These are phyloP conservation scores for Ascodesmis nigricans DNA, from an alignment of 495 filamentous ascomycete genomes.

Conservation along the genomic window DNA sequence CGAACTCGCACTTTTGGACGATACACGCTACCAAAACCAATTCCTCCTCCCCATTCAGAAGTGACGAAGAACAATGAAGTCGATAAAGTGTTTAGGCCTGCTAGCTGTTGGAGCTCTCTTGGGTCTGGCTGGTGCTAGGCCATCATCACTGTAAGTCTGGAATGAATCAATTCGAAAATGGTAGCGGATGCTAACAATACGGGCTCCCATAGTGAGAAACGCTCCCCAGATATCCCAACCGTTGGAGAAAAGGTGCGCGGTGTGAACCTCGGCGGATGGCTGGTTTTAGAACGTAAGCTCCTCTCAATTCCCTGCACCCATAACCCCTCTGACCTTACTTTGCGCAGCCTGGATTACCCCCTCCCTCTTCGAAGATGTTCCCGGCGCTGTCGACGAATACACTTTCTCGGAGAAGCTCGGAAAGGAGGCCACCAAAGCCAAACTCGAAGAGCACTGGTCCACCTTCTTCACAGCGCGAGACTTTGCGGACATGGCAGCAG, in stretches of 20 bases:
- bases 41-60: no score
- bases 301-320: background rate
- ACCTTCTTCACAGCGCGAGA: constrained; percentile 42
- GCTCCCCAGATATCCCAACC: no score
- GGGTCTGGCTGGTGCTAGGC: no score
- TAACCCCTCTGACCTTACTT: constrained; percentile 5
- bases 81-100: no score
- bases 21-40: no score
- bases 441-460: constrained; percentile 35
- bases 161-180: no score
- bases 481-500: constrained; percentile 39
- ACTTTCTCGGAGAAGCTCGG: constrained; percentile 33
- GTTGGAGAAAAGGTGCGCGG: constrained; percentile 31
- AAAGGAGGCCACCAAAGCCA: constrained; percentile 26
- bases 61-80: no score
- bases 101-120: no score
- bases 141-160: no score
- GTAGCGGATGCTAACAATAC: no score
- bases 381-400: constrained; percentile 37
- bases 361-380: constrained; percentile 33
- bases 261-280: constrained; percentile 59
- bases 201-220: no score
- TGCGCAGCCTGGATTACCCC: constrained; percentile 40
- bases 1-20: no score
- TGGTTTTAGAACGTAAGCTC: constrained; percentile 37